These are phyloP conservation scores for Corymbia maculata DNA, from an alignment of 345 rosid genomes.

Conservation along the genomic window DNA sequence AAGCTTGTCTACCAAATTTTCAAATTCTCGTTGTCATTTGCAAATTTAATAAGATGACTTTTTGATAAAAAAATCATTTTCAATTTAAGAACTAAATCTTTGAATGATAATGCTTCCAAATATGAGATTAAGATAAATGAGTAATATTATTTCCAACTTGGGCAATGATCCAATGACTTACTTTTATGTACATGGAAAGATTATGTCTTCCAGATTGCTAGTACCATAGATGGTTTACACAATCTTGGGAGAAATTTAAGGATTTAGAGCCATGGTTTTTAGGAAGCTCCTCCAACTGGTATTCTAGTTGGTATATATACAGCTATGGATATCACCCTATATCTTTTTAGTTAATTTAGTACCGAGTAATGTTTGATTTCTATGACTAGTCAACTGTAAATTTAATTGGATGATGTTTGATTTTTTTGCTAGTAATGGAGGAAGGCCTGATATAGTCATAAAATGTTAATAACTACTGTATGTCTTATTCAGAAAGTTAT, in stretches of 20 bases:
- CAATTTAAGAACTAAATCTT: not conserved
- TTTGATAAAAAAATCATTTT: not conserved
- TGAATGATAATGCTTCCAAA: not conserved
- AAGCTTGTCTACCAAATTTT: not conserved
- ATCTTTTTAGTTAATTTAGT: not conserved
- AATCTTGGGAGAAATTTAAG: not conserved
- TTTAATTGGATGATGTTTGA: not conserved
- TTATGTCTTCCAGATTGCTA: not conserved
- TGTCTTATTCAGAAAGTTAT: not conserved
- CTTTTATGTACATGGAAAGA: not conserved
- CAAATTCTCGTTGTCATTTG: not conserved
- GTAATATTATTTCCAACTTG: not conserved
- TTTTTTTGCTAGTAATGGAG: not conserved
- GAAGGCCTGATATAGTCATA: not conserved
- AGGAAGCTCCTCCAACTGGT: not conserved
- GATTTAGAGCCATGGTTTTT: not conserved
- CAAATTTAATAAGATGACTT: not conserved
- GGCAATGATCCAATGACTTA: not conserved
- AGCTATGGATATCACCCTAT: not conserved
- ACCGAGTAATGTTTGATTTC: not conserved
- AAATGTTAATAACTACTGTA: not conserved
- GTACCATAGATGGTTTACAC: not conserved
- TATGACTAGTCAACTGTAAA: not conserved
- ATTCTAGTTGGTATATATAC: not conserved
- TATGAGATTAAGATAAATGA: not conserved